phyloP scores from a whole-genome alignment of 495 filamentous ascomycete species.

The Podospora conica region DNA sequence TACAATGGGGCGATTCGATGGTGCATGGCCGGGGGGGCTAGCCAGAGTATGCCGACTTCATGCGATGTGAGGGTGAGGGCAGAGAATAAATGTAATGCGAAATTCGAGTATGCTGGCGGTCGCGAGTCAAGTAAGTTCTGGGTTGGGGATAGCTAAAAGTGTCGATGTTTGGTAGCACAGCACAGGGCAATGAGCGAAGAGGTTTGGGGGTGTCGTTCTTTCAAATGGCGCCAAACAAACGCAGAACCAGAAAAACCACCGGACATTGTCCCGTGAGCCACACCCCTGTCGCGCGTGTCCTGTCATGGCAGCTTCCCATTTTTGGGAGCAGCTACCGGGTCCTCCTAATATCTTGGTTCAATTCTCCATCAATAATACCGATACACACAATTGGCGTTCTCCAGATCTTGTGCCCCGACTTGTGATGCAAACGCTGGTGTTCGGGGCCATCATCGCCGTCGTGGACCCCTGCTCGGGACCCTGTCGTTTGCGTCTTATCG shows the following conservation, averaged over 20 bases:
- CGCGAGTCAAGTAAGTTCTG: not conserved
- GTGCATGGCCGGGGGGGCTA: not conserved
- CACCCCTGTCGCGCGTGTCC: not conserved
- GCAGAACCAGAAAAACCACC: not conserved
- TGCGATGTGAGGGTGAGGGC: not conserved
- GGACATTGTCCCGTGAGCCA: not conserved
- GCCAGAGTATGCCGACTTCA: not conserved
- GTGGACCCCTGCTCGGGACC: not conserved
- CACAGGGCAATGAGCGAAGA: not conserved
- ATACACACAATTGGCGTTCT: not conserved
- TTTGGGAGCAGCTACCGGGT: not conserved
- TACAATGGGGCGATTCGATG: not conserved
- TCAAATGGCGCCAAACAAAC: not conserved
- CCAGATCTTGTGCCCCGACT: not conserved
- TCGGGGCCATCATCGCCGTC: not conserved
- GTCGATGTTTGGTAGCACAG: not conserved
- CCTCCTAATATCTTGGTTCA: not conserved
- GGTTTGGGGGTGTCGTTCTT: not conserved
- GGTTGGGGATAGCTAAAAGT: not conserved
- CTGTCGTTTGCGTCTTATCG: not conserved
- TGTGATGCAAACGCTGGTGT: not conserved
- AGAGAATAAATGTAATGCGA: not conserved
- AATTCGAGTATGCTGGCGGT: no score
- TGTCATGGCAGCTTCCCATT: not conserved
- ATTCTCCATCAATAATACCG: rapidly evolving